phyloP scores from a whole-genome alignment of 1,284 basidiomycete genomes.

The Takashimella tepidaria region DNA sequence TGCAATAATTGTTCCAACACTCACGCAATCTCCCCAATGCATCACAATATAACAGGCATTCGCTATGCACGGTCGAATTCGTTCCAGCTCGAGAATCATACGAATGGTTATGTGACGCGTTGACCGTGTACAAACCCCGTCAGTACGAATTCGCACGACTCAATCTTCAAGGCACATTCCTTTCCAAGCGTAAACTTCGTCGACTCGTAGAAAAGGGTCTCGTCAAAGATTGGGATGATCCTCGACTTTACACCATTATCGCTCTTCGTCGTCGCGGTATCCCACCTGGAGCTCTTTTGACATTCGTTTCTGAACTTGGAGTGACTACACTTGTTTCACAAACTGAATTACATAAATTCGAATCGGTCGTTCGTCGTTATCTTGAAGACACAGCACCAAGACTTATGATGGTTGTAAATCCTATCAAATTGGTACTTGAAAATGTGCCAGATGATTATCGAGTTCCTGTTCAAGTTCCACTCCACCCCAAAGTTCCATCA shows the following conservation, averaged over 20 bases:
- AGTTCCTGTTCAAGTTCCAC: conserved; percentile 77
- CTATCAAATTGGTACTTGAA: conserved; percentile 85
- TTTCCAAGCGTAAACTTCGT: conserved; percentile 94
- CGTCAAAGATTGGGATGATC: conserved; percentile 95
- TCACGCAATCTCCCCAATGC: no score
- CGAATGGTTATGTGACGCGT: conserved; percentile 97
- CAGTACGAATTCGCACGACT: conserved; percentile 97
- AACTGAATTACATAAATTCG: conserved; percentile 84
- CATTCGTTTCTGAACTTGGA: conserved; percentile 87
- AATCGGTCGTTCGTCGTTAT: conserved; percentile 81
- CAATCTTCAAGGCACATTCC: conserved; percentile 90
- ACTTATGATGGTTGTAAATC: conserved; percentile 86
- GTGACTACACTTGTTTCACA: conserved; percentile 82
- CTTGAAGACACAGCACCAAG: conserved; percentile 85
- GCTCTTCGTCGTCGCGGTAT: conserved; percentile 90
- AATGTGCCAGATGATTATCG: conserved; percentile 85
- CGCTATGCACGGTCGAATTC: conserved; percentile 95
- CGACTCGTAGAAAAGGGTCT: conserved; percentile 78
- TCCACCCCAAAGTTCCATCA: conserved; percentile 90
- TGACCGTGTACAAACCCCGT: conserved; percentile 95
- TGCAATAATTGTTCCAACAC: not conserved
- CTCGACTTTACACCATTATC: conserved; percentile 95
- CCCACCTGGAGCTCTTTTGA: conserved; percentile 89
- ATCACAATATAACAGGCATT: conserved; percentile 61
- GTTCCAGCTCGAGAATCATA: conserved; percentile 95